Evolutionary conservation across 495 filamentous ascomycete species (phyloP).

Genomic region (Copromyces sp.): DNA sequence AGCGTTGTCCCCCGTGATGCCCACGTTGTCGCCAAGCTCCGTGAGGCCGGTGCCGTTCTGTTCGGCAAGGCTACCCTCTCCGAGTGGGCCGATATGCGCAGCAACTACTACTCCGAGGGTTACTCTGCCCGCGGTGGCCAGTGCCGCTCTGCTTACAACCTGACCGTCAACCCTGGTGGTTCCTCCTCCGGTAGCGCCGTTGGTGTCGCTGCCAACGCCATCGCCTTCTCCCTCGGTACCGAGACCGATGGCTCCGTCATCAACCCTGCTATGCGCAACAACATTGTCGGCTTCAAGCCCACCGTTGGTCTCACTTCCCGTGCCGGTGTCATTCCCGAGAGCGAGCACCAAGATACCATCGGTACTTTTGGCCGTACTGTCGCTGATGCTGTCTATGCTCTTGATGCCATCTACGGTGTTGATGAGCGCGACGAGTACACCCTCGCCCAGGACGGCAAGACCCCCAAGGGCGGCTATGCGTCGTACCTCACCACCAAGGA

Average conservation of each 20-base stretch:
- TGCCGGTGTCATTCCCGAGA: conserved; percentile 54
- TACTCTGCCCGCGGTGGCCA: conserved; percentile 60
- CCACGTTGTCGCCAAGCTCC: conserved; percentile 47
- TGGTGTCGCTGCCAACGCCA: conserved; percentile 51
- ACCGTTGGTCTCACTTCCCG: conserved; percentile 60
- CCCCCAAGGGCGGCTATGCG: conserved; percentile 44
- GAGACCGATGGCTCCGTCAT: conserved; percentile 63
- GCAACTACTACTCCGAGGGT: conserved; percentile 58
- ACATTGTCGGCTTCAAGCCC: conserved; percentile 53
- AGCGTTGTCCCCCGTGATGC: conserved; percentile 57
- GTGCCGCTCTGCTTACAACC: conserved; percentile 54
- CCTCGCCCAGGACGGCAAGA: conserved; percentile 38
- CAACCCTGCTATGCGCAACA: conserved; percentile 58
- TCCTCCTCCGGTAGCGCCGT: conserved; percentile 53
- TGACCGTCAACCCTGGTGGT: conserved; percentile 58
- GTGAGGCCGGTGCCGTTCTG: conserved; percentile 55
- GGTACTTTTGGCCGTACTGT: conserved; percentile 58
- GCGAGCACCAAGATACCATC: conserved; percentile 54
- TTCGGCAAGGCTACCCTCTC: conserved; percentile 60
- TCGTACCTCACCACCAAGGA: conserved; percentile 43
- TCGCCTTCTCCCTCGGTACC: conserved; percentile 57
- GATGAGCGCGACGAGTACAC: conserved; percentile 36
- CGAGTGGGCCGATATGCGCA: conserved; percentile 68
- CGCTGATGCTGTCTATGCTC: conserved; percentile 52
- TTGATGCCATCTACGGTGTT: conserved; percentile 52